Evolutionary conservation across 768 basidiomycete genomes (phyloP), one percentile per base, ranked within the genome.

Genomic region (Termitomyces sp.): DNA sequence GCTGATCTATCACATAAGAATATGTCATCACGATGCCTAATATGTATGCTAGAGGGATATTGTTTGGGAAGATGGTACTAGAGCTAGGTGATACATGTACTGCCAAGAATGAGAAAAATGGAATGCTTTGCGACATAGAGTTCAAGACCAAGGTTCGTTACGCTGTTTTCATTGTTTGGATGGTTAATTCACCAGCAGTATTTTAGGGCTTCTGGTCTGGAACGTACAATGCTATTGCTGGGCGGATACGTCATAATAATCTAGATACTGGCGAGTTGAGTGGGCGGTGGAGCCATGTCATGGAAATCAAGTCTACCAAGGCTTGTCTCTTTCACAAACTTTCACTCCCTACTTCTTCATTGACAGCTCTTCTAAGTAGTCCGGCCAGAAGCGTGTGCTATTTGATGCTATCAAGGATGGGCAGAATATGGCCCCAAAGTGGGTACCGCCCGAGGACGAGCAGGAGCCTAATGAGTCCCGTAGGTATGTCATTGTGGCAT

Each of bases 11-110:
- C 41, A n/a, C n/a, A 19, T 17, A 46, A 88, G 91, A 90, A 60
- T 95, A 94, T 68, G 79, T 88, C 57, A 84, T 94, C 63, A 86
- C 91, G 57, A 97, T 99, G 95, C 97, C 97, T 30, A 98, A 98
- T 76, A 97, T 98, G 89, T 96, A 92, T 67, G 91, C 89, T 46
- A 80, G 91, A 37, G 91, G 91, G 8, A 91, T 92, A 62, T 72
- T 92, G 42, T 93, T 90, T 70, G 90, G 89, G 10, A 92, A 91
- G 79, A 96, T 99, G 94, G 88, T 98, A 27, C 77, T 96, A 52
- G 97, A 99, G 73, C 78, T 99, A 21, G 95, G 96, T 5, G 97
- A 98, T 71, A 81, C 83, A 34, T 94, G 92, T 63, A 80, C 76
- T 8, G 92, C 93, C 56, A 85, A 84, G 75, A 94, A 94, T 73